Evolutionary conservation across 75 land plant genomes (phyloP).

Genomic region (Sequoia sempervirens): DNA sequence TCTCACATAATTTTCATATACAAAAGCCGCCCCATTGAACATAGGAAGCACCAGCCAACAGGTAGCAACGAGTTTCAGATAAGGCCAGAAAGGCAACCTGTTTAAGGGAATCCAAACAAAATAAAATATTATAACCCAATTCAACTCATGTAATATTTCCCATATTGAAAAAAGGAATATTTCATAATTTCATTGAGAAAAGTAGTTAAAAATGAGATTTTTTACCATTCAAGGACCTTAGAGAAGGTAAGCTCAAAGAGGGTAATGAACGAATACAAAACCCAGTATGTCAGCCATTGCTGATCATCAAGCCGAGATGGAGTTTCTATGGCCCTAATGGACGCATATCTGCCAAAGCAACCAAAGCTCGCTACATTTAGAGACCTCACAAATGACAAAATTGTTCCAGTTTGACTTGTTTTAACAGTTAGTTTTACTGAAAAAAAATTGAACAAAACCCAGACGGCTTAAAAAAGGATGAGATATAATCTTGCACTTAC

Average conservation of each 20-base stretch:
- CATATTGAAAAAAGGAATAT: background rate
- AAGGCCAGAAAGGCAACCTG: constrained; percentile 83
- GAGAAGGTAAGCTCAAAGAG: constrained; percentile 68
- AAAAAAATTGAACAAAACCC: background rate
- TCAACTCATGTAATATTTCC: background rate
- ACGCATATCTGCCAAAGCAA: constrained; percentile 52
- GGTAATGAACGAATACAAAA: constrained; percentile 69
- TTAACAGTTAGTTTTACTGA: background rate
- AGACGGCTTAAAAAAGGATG: background rate
- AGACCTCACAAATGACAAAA: background rate
- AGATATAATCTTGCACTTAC: constrained; percentile 29
- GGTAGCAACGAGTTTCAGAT: constrained; percentile 59
- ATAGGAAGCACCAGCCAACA: constrained; percentile 74
- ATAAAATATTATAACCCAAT: background rate
- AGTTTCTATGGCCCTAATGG: constrained; percentile 81
- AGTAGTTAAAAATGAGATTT: background rate
- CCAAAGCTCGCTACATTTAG: background rate
- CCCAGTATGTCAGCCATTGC: constrained; percentile 97
- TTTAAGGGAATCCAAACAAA: background rate
- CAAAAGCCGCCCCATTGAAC: constrained; percentile 79
- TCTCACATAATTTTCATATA: constrained; percentile 57
- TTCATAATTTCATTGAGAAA: background rate
- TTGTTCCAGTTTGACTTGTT: background rate
- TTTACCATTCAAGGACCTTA: constrained; percentile 64
- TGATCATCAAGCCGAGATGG: constrained; percentile 85